These are phyloP conservation scores for Biscogniauxia sp. DNA, from an alignment of 2,329 filamentous ascomycete genomes.

Conservation along the genomic window DNA sequence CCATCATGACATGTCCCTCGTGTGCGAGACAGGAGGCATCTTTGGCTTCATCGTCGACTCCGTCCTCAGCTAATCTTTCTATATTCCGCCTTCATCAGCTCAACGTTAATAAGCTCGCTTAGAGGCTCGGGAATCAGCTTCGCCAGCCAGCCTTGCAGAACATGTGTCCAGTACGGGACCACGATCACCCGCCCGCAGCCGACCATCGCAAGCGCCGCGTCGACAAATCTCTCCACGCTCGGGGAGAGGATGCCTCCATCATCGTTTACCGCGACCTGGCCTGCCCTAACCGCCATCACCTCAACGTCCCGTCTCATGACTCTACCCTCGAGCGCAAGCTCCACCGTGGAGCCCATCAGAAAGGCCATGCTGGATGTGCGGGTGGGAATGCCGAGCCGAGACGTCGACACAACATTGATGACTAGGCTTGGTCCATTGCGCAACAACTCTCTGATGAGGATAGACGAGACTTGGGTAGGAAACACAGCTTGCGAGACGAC, in stretches of 20 bases:
- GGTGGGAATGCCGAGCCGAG: conserved; percentile 46
- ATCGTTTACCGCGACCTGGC: conserved; percentile 6
- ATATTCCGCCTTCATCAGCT: not conserved
- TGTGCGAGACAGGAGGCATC: no score
- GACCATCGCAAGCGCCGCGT: conserved; percentile 7
- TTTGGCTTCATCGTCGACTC: not conserved
- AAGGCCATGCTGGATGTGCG: conserved; percentile 45
- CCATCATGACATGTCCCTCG: no score
- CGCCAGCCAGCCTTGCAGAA: not conserved
- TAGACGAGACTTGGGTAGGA: conserved; percentile 43
- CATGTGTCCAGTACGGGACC: conserved; percentile 9
- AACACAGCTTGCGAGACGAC: conserved; percentile 50
- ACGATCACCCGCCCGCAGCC: conserved; percentile 7
- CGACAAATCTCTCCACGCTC: conserved; percentile 5
- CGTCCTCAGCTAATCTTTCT: not conserved
- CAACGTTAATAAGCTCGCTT: not conserved
- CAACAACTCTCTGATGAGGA: conserved; percentile 43
- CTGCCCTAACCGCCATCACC: conserved; percentile 6
- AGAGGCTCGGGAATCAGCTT: not conserved
- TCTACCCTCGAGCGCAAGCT: conserved; percentile 42
- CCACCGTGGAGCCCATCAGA: conserved; percentile 38
- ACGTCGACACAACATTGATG: conserved; percentile 49
- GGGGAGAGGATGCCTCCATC: conserved; percentile 1
- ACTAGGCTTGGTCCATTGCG: conserved; percentile 43
- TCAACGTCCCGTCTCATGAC: conserved; percentile 12